A percentile compares a stretch with the other conserved stretches of the same genome.
Evolutionary conservation across 2,329 filamentous ascomycete genomes (phyloP).

Genomic region (Penicillium psychrosexuale): DNA sequence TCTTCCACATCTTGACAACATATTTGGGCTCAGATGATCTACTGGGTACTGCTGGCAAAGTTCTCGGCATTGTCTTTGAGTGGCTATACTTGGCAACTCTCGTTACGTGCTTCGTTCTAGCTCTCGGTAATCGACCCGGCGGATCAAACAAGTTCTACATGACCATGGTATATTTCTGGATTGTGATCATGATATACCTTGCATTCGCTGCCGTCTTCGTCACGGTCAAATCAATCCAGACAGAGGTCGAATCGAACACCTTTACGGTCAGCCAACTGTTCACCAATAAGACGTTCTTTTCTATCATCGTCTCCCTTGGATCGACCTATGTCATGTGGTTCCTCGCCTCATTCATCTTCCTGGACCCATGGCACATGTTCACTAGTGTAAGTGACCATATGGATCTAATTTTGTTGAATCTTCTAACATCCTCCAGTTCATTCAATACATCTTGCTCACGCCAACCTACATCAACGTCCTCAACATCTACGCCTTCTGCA

Average conservation of each 20-base stretch:
- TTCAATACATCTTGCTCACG: slow-evolving; percentile 91
- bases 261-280: slow-evolving; percentile 75
- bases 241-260: slow-evolving; percentile 58
- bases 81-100: slow-evolving; percentile 93
- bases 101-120: slow-evolving; percentile 90
- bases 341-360: slow-evolving; percentile 84
- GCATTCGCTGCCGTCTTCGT: slow-evolving; percentile 95
- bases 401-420: background rate
- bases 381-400: slow-evolving; percentile 55
- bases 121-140: slow-evolving; percentile 89
- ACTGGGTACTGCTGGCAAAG: slow-evolving; percentile 71
- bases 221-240: slow-evolving; percentile 78
- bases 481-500: slow-evolving; percentile 98
- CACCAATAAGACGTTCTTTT: slow-evolving; percentile 85
- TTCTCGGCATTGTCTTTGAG: slow-evolving; percentile 86
- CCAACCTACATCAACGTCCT: slow-evolving; percentile 98
- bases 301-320: slow-evolving; percentile 84
- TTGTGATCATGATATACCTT: slow-evolving; percentile 88
- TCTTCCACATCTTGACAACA: slow-evolving; percentile 92
- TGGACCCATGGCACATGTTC: slow-evolving; percentile 99
- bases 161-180: slow-evolving; percentile 99
- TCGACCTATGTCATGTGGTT: slow-evolving; percentile 95
- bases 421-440: slow-evolving; percentile 51
- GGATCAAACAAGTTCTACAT: slow-evolving; percentile 93
- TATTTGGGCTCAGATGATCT: slow-evolving; percentile 70